Base-by-base conservation (phyloP, 2,329 filamentous ascomycete species). In the Aureobasidium sp. region DNA sequence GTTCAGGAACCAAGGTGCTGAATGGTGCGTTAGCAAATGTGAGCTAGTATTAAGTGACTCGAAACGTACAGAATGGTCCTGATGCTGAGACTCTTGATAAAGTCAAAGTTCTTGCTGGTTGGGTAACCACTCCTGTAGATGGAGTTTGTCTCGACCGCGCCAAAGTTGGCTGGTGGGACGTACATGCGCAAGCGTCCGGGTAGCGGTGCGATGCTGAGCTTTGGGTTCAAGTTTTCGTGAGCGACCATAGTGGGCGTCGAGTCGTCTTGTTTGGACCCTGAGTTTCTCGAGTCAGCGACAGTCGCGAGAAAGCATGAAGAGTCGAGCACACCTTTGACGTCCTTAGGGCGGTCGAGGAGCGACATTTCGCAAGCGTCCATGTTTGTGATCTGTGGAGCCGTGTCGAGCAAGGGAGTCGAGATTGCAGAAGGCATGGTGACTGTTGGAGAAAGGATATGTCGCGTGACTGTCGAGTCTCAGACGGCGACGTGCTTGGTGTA, bases 91-190 rank as follows among this genome's bases (percentile, higher is more conserved):
- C 78, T 79, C 68, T 82, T 77, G 61, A 96, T 77, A 69, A 89
- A 93, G 3, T 79, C 78, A 66, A 89, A 88, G 70, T 96, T 87
- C 62, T 86, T 81, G 5, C 81, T 74, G 64, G 85, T 78, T 2
- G 92, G 92, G 71, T 91, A 96, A 66, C 87, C 88, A 74, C 90
- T 93, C 58, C 92, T 84, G 72, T 90, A 96, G 31, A 97, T 80
- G 12, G 85, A 79, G 9, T 87, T 87, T 7, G 86, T 83, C 22
- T 87, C 77, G 22, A 96, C 87, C 31, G 85, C 77, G 20, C 88
- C 90, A 74, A 93, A 96, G 71, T 96, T 96, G 66, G 77, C 69
- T 1, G 89, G 89, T n/a, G 77, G 77, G 17, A 75, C 66, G 6
- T 74, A 66, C 37, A 73, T 70, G 45, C 69, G 68, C 22, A 79